Percentiles rank a stretch among this genome's conserved stretches.
phyloP scores from a whole-genome alignment of 768 basidiomycete genomes.

The Lactarius quietus region DNA sequence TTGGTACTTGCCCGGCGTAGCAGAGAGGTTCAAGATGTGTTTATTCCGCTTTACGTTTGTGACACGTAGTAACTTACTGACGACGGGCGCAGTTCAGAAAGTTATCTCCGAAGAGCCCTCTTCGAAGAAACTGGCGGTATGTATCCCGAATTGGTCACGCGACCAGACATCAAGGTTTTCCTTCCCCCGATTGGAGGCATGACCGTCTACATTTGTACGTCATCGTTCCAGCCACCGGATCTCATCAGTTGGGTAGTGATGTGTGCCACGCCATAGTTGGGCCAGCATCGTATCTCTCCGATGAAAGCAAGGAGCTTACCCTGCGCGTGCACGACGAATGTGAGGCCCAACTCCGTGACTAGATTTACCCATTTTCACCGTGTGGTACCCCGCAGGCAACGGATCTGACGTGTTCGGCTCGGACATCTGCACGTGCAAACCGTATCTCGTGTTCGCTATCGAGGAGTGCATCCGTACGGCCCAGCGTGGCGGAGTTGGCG shows the following conservation, averaged over 20 bases:
- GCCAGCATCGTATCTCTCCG: conserved; percentile 70
- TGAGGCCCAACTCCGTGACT: conserved; percentile 32
- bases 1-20: conserved; percentile 93
- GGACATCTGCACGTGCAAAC: conserved; percentile 90
- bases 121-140: conserved; percentile 97
- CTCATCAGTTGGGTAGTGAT: conserved; percentile 5
- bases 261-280: conserved; percentile 55
- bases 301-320: conserved; percentile 76
- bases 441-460: conserved; percentile 89
- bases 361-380: background rate
- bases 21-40: conserved; percentile 89
- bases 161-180: conserved; percentile 94
- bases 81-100: conserved; percentile 59
- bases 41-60: conserved; percentile 30
- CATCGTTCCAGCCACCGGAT: background rate
- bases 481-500: conserved; percentile 83
- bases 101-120: conserved; percentile 78
- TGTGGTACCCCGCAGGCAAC: conserved; percentile 62
- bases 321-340: conserved; percentile 94
- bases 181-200: conserved; percentile 90
- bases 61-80: background rate
- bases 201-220: conserved; percentile 87
- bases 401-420: conserved; percentile 97
- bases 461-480: conserved; percentile 87
- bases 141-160: conserved; percentile 94